Percentiles rank a stretch among this genome's conserved stretches.
Evolutionary conservation across 176 grass and related monocot genomes (phyloP).

Genomic region (Aegilops bicornis): DNA sequence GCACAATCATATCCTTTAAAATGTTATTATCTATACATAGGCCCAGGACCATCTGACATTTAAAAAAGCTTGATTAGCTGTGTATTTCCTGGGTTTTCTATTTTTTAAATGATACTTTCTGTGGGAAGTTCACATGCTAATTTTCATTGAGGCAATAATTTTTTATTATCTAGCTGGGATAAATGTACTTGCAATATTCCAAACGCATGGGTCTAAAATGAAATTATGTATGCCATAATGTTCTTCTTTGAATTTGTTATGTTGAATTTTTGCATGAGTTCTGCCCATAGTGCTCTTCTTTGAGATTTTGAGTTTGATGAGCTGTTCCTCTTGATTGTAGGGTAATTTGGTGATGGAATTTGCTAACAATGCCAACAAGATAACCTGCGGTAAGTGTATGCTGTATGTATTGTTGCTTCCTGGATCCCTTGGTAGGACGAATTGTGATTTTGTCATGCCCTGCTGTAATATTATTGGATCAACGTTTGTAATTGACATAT

Average conservation of each 20-base stretch:
- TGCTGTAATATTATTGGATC: neutral
- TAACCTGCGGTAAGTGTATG: constrained; percentile 72
- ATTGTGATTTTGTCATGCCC: neutral
- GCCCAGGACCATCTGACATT: neutral
- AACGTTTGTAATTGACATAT: neutral
- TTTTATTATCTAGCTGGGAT: neutral
- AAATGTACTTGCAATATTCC: neutral
- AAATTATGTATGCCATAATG: neutral
- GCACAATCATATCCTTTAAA: neutral
- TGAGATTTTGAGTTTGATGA: neutral
- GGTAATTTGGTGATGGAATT: constrained; percentile 75
- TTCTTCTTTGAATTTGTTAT: neutral
- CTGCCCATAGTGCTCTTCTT: neutral
- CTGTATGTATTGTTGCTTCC: neutral
- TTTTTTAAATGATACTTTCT: neutral
- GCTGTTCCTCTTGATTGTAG: constrained; percentile 42
- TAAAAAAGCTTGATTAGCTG: neutral
- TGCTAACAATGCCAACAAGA: constrained; percentile 66
- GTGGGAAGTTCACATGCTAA: neutral
- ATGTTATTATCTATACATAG: neutral
- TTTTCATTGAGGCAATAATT: neutral
- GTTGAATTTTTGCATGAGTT: too few species aligned
- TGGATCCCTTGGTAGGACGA: neutral
- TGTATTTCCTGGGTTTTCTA: neutral
- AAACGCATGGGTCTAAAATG: neutral